phyloP scores from a whole-genome alignment of 1,139 yeast genomes.

The Saccharomyces uvarum region DNA sequence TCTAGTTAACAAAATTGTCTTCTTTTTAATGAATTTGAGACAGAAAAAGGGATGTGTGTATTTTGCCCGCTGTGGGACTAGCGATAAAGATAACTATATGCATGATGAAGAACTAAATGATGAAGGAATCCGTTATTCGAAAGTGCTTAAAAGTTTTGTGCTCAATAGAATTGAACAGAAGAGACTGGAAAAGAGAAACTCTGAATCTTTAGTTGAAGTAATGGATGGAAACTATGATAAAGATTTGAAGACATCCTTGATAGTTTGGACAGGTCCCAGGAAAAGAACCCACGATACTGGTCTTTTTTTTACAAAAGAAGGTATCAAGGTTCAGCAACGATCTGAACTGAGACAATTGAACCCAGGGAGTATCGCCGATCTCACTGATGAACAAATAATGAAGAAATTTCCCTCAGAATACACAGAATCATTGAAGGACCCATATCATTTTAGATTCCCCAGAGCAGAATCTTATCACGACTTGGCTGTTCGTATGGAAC shows the following conservation, averaged over 20 bases:
- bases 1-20: slow-evolving; percentile 79
- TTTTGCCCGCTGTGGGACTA: slow-evolving; percentile 59
- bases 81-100: slow-evolving; percentile 37
- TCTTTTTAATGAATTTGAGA: slow-evolving; percentile 78
- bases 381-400: slow-evolving; percentile 53
- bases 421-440: slow-evolving; percentile 59
- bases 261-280: slow-evolving; percentile 90
- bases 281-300: slow-evolving; percentile 78
- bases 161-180: slow-evolving; percentile 28
- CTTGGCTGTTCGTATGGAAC: slow-evolving; percentile 88
- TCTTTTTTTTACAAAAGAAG: slow-evolving; percentile 50
- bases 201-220: slow-evolving; percentile 18
- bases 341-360: slow-evolving; percentile 80
- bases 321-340: slow-evolving; percentile 60
- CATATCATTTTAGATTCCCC: slow-evolving; percentile 87
- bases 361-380: slow-evolving; percentile 79
- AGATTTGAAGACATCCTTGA: slow-evolving; percentile 37
- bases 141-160: slow-evolving; percentile 39
- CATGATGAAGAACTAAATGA: slow-evolving; percentile 63
- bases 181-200: slow-evolving; percentile 21
- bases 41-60: slow-evolving; percentile 75
- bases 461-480: slow-evolving; percentile 95
- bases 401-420: slow-evolving; percentile 62
- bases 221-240: slow-evolving; percentile 26
- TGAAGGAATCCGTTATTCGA: slow-evolving; percentile 50